Conservation (phyloP, 2,329 filamentous ascomycete genomes). For the Ambrosiella beaveri region DNA sequence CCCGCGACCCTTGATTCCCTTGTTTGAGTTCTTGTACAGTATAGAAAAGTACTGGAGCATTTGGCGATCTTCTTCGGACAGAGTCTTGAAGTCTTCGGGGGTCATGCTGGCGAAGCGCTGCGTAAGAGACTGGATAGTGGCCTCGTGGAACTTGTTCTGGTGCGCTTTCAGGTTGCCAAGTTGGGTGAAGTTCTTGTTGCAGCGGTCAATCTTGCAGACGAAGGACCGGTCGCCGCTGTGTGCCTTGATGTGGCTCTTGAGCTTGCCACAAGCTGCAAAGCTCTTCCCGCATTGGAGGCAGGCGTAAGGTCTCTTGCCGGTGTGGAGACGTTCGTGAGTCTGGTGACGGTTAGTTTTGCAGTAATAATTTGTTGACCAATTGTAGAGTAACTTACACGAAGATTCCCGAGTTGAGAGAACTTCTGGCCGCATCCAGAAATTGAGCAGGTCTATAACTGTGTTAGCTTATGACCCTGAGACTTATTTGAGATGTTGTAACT, state of each 20-base stretch:
- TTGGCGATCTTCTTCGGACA: conserved; percentile 49
- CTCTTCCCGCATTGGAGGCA: conserved; percentile 66
- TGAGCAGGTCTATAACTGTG: conserved; percentile 39
- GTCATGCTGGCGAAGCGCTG: conserved; percentile 48
- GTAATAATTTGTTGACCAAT: not conserved
- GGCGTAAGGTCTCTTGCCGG: conserved; percentile 67
- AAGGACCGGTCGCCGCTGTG: conserved; percentile 66
- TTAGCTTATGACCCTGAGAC: conserved; percentile 15
- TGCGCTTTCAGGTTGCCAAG: conserved; percentile 90
- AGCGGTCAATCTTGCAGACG: conserved; percentile 64
- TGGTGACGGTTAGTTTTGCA: conserved; percentile 19
- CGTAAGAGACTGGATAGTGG: conserved; percentile 54
- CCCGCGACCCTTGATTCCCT: conserved; percentile 90
- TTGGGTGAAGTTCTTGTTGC: conserved; percentile 76
- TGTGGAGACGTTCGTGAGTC: conserved; percentile 78
- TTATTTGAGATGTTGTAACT: conserved; percentile 20
- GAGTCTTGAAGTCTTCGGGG: conserved; percentile 40
- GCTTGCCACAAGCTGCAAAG: conserved; percentile 75
- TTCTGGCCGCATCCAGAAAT: conserved; percentile 55
- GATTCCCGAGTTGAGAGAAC: conserved; percentile 81
- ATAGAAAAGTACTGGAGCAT: conserved; percentile 70
- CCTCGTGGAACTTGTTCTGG: conserved; percentile 80
- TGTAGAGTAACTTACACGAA: conserved; percentile 44
- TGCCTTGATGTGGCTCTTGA: conserved; percentile 66
- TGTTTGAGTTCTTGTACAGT: conserved; percentile 96